Conservation (phyloP, 768 basidiomycete genomes). For the Crepidotus variabilis region DNA sequence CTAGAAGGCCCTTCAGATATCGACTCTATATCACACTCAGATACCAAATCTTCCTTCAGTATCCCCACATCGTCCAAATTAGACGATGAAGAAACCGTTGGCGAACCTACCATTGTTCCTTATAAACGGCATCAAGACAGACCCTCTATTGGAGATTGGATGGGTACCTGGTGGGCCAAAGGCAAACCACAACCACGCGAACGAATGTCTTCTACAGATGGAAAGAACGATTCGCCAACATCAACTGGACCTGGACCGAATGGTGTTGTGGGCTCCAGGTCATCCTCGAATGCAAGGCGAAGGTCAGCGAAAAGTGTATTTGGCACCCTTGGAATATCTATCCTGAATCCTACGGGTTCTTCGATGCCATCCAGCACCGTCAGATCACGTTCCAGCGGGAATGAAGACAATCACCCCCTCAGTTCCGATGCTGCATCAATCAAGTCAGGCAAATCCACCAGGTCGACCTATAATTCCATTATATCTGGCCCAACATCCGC, state of each 20-base stretch:
- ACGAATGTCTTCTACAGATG: conserved; percentile 15
- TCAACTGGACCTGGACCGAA: conserved; percentile 11
- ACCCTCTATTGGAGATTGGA: conserved; percentile 66
- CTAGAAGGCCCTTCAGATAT: conserved; percentile 11
- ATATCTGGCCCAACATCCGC: conserved; percentile 23
- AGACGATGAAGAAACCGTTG: conserved; percentile 11
- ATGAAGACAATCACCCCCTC: conserved; percentile 14
- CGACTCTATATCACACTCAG: conserved; percentile 1
- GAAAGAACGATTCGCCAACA: conserved; percentile 15
- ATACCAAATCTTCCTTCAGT: conserved; percentile 2
- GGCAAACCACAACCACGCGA: conserved; percentile 28
- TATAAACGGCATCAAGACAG: conserved; percentile 38
- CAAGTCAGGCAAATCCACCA: conserved; percentile 21
- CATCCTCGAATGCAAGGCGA: conserved; percentile 24
- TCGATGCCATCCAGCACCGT: conserved; percentile 14
- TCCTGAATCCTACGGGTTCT: conserved; percentile 47
- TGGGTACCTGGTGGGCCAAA: conserved; percentile 72
- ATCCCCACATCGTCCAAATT: not conserved
- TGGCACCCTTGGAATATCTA: conserved; percentile 66
- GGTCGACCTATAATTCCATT: conserved; percentile 4
- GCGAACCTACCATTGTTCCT: conserved; percentile 19
- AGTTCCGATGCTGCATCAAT: conserved; percentile 31
- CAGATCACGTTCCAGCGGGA: conserved; percentile 15
- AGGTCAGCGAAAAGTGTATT: conserved; percentile 64
- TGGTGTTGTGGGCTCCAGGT: conserved; percentile 9